A percentile compares a stretch with the other conserved stretches of the same genome.
These are phyloP conservation scores for Hygrophorus russula DNA, from an alignment of 768 basidiomycete species.

Conservation along the genomic window DNA sequence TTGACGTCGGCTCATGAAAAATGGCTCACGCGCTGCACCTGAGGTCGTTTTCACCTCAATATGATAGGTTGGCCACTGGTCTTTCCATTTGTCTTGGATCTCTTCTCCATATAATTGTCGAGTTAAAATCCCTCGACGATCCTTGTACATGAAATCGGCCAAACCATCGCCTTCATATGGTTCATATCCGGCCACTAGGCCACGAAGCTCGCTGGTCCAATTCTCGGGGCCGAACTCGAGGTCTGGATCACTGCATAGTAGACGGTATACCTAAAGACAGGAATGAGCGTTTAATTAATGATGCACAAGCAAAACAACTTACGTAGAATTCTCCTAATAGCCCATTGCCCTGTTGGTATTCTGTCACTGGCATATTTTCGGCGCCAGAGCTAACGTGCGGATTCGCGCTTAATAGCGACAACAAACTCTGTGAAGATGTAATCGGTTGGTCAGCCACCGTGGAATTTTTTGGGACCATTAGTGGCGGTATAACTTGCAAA, in stretches of 20 bases:
- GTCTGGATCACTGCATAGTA: constrained; percentile 1
- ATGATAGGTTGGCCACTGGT: constrained; percentile 15
- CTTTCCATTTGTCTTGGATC: constrained; percentile 9
- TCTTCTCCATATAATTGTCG: constrained; percentile 9
- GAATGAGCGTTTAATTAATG: background rate
- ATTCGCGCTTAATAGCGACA: background rate
- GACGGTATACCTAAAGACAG: background rate
- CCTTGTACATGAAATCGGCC: constrained; percentile 16
- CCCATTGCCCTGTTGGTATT: background rate
- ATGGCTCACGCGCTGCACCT: constrained; percentile 8
- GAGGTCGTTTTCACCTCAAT: constrained; percentile 18
- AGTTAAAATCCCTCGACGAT: constrained; percentile 13
- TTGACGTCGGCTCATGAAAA: constrained; percentile 15
- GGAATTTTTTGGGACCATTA: background rate
- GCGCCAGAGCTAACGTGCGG: background rate
- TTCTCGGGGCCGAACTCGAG: constrained; percentile 12
- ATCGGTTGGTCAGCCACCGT: background rate
- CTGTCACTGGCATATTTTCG: background rate
- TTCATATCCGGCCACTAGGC: constrained; percentile 7
- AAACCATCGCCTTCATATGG: constrained; percentile 7
- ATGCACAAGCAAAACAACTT: background rate
- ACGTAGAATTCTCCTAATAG: constrained; percentile 4
- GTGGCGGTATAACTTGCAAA: background rate
- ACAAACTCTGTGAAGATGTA: background rate
- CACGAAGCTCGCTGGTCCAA: constrained; percentile 17